Percentiles rank a stretch among this genome's conserved stretches.
Evolutionary conservation across 768 basidiomycete genomes (phyloP).

Genomic region (Pluteus cervinus): DNA sequence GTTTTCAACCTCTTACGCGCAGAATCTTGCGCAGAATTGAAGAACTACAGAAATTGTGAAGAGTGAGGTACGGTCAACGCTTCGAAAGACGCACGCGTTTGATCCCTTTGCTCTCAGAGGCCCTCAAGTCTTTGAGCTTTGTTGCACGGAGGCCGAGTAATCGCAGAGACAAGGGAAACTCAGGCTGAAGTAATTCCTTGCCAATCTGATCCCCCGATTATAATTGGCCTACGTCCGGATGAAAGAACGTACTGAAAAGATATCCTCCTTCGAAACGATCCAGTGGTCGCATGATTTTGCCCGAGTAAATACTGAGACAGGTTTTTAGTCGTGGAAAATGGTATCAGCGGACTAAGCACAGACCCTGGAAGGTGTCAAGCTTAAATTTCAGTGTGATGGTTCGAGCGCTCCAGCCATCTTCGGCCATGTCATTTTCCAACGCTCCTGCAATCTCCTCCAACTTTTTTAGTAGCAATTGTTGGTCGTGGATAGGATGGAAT

Average conservation of each 20-base stretch:
- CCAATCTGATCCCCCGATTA: slow-evolving; percentile 48
- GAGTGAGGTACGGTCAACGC: slow-evolving; percentile 1
- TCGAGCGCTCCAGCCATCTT: slow-evolving; percentile 78
- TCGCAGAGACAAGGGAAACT: slow-evolving; percentile 73
- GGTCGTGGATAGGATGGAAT: slow-evolving; percentile 62
- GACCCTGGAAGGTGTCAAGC: slow-evolving; percentile 83
- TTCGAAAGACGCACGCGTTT: slow-evolving; percentile 48
- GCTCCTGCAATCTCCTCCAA: slow-evolving; percentile 78
- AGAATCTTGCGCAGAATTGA: slow-evolving; percentile 19
- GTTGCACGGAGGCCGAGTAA: slow-evolving; percentile 87
- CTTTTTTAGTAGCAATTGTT: slow-evolving; percentile 63
- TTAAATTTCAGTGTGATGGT: slow-evolving; percentile 94
- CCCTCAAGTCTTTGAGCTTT: slow-evolving; percentile 78
- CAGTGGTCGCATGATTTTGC: slow-evolving; percentile 75
- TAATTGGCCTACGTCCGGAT: slow-evolving; percentile 4
- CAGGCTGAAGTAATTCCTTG: slow-evolving; percentile 73
- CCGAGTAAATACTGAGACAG: slow-evolving; percentile 61
- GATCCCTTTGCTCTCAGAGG: slow-evolving; percentile 50
- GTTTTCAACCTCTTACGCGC: slow-evolving; percentile 31
- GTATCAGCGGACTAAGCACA: not conserved
- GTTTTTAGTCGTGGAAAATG: not conserved
- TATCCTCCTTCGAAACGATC: slow-evolving; percentile 74
- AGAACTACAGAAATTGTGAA: slow-evolving; percentile 53
- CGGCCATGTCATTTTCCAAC: slow-evolving; percentile 73
- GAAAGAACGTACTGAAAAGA: slow-evolving; percentile 53